Conservation (phyloP, 2,329 filamentous ascomycete genomes). For the Chrysosporium queenslandicum region DNA sequence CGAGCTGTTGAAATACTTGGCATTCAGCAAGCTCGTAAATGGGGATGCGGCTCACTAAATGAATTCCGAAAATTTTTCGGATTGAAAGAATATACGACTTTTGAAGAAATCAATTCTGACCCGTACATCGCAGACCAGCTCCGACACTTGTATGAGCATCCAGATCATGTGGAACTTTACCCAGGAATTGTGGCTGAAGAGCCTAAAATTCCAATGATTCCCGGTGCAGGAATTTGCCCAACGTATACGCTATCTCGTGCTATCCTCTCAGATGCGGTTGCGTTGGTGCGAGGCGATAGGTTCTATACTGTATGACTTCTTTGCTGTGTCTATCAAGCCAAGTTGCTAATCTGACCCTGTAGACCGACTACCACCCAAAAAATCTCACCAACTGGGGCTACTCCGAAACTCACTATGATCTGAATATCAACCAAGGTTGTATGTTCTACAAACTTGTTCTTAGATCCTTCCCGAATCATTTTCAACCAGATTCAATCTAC, state of each 20-base stretch:
- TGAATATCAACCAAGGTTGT: constrained; percentile 21
- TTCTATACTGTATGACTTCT: constrained; percentile 29
- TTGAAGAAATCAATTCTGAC: constrained; percentile 51
- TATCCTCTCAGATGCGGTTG: constrained; percentile 37
- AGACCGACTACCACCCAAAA: constrained; percentile 21
- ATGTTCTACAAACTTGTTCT: constrained; percentile 26
- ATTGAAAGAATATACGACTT: constrained; percentile 47
- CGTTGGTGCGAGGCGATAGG: constrained; percentile 34
- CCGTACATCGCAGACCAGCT: constrained; percentile 47
- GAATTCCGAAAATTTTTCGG: constrained; percentile 56
- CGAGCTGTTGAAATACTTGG: constrained; percentile 67
- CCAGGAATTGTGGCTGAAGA: constrained; percentile 50
- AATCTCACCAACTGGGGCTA: constrained; percentile 36
- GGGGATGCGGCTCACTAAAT: constrained; percentile 40
- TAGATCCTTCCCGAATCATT: constrained; percentile 24
- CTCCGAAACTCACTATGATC: constrained; percentile 25
- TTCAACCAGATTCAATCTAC: constrained; percentile 24
- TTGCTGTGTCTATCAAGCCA: no score
- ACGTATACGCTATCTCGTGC: constrained; percentile 33
- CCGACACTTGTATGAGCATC: constrained; percentile 51
- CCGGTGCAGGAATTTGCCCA: constrained; percentile 32
- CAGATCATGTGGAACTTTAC: constrained; percentile 60
- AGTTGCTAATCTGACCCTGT: not conserved
- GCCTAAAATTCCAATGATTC: constrained; percentile 30
- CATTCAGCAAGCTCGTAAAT: constrained; percentile 64